Base-by-base conservation (phyloP, 2,329 filamentous ascomycete species). In the Pseudogymnoascus sp. region DNA sequence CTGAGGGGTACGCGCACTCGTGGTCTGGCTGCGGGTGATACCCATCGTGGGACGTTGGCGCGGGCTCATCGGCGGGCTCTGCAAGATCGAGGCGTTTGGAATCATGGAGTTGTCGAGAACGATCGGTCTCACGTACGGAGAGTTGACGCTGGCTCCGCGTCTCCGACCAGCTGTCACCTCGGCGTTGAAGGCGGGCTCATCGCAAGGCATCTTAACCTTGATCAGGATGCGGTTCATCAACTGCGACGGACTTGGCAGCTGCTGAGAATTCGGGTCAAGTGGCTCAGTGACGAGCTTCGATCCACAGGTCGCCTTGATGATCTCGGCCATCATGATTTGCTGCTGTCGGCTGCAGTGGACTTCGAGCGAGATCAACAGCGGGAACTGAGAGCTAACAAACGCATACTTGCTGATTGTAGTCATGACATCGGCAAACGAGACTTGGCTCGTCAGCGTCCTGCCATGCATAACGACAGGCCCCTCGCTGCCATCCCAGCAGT, bases 401-500 rank as follows among this genome's bases (percentile, higher is more conserved):
- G 94, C 94, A 71, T 97, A 97, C 72, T 93, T 92, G 74, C 92
- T 90, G 73, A 99, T 94, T 58, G 92, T 91, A 25, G 87, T 88
- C 76, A 99, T 91, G 65, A 93, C 93, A 73, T 97, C 93, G 50
- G 86, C 82, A 75, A 99, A 99, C 37, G 89, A 85, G 61, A 97
- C 91, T 62, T 89, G 87, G 11, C 86, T 93, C 0, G 94, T 97
- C 74, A 95, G 81, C 0, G 92, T 96, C 62, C 87, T 86, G 22
- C 94, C 94, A 69, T 99, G 94, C 64, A 90, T 91, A 32, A 99
- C 94, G 60, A 91, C 85, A 0, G 94, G 94, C 38, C 90, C 91
- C 70, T 96, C 88, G 59, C 84, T 82, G 14, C 94, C 94, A 74
- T 99, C 91, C 94, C 94, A 99, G 74, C 93, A 97, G 74, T 99